Evolutionary conservation across 1,284 basidiomycete species (phyloP).

Genomic region (Vanrija humicola): DNA sequence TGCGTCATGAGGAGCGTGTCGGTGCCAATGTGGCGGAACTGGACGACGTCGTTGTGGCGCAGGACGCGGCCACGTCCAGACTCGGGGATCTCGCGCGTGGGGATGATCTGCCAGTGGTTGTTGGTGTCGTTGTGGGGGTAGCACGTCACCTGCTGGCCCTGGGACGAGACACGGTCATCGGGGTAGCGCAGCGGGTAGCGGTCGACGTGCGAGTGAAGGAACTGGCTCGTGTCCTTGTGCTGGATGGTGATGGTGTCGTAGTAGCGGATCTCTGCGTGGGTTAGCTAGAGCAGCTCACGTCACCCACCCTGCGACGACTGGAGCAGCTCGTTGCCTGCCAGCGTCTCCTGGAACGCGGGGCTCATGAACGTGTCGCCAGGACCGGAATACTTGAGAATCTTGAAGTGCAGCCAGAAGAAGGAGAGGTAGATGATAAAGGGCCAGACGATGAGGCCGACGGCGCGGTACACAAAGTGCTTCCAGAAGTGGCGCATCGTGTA

Average conservation of each 20-base stretch:
- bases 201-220: constrained; percentile 87
- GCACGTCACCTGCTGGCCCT: constrained; percentile 98
- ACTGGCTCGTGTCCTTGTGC: constrained; percentile 90
- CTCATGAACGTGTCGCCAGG: constrained; percentile 97
- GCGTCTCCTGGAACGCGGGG: constrained; percentile 94
- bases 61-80: constrained; percentile 84
- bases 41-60: constrained; percentile 81
- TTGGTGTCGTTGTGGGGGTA: constrained; percentile 70
- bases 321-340: constrained; percentile 86
- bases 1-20: constrained; percentile 83
- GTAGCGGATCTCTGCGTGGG: constrained; percentile 76
- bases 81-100: constrained; percentile 85
- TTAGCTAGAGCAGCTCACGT: constrained; percentile 15
- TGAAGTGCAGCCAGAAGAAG: constrained; percentile 96
- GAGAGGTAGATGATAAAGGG: constrained; percentile 88
- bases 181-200: constrained; percentile 91
- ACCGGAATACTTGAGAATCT: constrained; percentile 83
- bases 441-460: constrained; percentile 78
- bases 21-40: constrained; percentile 83
- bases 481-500: constrained; percentile 82
- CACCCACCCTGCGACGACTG: constrained; percentile 75
- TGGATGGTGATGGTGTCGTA: constrained; percentile 81
- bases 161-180: constrained; percentile 90
- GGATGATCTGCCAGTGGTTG: constrained; percentile 93
- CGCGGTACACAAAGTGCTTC: constrained; percentile 83